Evolutionary conservation across 2,329 filamentous ascomycete species (phyloP).

Genomic region (Cadophora sp.): DNA sequence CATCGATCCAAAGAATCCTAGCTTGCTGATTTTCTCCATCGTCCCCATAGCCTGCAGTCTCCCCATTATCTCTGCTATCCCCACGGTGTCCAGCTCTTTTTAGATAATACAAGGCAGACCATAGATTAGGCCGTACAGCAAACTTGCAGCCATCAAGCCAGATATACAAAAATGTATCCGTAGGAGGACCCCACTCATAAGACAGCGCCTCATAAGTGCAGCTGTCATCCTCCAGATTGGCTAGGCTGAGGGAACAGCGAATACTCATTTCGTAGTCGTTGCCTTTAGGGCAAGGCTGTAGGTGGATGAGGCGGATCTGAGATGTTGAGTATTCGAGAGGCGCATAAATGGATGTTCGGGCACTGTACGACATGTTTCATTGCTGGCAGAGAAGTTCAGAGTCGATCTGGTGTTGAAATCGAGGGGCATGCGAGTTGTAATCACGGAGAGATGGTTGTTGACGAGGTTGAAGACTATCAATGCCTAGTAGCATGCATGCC

Average conservation of each 20-base stretch:
- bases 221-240: neutral
- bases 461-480: neutral
- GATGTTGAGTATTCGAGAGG: neutral
- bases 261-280: neutral
- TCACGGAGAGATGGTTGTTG: neutral
- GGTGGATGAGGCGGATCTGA: neutral
- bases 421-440: too few species aligned
- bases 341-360: neutral
- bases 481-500: neutral
- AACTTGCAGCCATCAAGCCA: neutral
- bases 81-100: too few species aligned
- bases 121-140: neutral
- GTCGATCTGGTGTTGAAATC: neutral
- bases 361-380: neutral
- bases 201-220: neutral
- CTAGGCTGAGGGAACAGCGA: neutral
- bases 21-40: neutral
- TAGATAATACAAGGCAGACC: neutral
- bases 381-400: neutral
- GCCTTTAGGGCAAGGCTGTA: neutral
- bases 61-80: neutral
- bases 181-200: neutral
- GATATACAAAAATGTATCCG: neutral
- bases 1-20: neutral
- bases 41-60: too few species aligned